Conservation (phyloP, 345 rosid species). For the Eucalyptus pauciflora region DNA sequence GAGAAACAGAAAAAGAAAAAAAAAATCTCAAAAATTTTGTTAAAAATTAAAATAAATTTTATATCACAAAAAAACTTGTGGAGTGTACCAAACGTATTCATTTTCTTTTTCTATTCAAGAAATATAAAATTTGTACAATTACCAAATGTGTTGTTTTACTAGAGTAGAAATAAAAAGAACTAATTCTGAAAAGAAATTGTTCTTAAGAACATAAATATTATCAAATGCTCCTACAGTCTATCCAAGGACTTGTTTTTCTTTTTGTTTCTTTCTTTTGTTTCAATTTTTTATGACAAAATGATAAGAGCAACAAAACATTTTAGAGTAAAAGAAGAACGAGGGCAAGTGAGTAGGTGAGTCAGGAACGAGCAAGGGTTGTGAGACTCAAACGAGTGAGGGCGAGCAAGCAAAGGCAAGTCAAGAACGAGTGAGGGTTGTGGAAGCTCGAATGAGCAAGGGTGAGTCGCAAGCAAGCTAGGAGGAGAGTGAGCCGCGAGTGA, state of each 20-base stretch:
- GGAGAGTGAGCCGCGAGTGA: background rate
- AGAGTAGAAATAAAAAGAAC: no score
- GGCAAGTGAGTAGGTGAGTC: background rate
- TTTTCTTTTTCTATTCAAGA: no score
- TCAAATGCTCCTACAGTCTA: no score
- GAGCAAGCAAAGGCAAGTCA: background rate
- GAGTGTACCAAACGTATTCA: fast-evolving
- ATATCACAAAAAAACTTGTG: no score
- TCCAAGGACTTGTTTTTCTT: fast-evolving
- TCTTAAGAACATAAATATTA: no score
- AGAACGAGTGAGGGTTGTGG: background rate
- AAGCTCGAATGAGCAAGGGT: background rate
- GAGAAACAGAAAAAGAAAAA: no score
- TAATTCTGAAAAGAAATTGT: no score
- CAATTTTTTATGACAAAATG: no score
- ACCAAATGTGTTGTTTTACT: no score
- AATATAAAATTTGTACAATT: no score
- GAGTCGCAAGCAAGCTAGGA: background rate
- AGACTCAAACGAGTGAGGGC: background rate
- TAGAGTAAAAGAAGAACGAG: background rate
- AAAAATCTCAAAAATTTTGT: no score
- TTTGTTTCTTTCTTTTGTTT: fast-evolving
- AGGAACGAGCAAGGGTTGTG: background rate
- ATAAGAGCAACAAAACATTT: background rate
- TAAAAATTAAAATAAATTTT: no score